Base-by-base conservation (phyloP, 2,329 filamentous ascomycete species). In the Cladosporium cucumerinum region DNA sequence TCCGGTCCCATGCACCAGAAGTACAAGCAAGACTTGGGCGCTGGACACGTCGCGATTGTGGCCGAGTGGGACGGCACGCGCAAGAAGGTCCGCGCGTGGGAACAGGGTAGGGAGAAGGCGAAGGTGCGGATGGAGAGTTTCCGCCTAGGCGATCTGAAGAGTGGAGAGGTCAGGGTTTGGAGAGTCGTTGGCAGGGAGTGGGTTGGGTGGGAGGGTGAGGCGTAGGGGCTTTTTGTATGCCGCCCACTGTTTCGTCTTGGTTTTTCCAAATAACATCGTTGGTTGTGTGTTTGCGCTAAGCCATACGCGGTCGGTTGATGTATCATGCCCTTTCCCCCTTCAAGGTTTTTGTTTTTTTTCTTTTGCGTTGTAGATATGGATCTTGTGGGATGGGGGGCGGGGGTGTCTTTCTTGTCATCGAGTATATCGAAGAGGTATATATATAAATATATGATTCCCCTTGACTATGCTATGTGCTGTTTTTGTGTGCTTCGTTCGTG, bases 61-160 rank as follows among this genome's bases (percentile, higher is more conserved):
- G 86, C 92, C 11, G 95, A 99, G 77, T 99, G 95, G 95, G 95
- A 99, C 77, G 95, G 95, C 3, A 96, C 92, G 48, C 97, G 97
- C 86, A 97, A 97, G 85, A 97, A 98, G 84, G 89, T 99, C 28
- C 83, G 93, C 30, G 93, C 89, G 1, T 98, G 92, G 91, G 95
- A 98, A 78, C 95, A 99, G 76, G 94, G 94, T 0, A 83, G 94
- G 16, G 94, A 98, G 81, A 93, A 88, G 76, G 94, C 90, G 78
- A 98, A 97, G 82, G 52, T 58, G 11, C 30, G 57, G 46, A 51
- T 58, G 54, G 64, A 98, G 82, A 96, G 93, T 79, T 98, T 94
- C 80, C 91, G 93, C 80, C 84, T 99, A 67, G 93, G 93, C 52
- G 95, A 99, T 80, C 75, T 99, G 76, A 86, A 92, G 75, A 94